Base-by-base conservation (phyloP, 176 grass and related monocot genomes). In the Hordeum marinum region DNA sequence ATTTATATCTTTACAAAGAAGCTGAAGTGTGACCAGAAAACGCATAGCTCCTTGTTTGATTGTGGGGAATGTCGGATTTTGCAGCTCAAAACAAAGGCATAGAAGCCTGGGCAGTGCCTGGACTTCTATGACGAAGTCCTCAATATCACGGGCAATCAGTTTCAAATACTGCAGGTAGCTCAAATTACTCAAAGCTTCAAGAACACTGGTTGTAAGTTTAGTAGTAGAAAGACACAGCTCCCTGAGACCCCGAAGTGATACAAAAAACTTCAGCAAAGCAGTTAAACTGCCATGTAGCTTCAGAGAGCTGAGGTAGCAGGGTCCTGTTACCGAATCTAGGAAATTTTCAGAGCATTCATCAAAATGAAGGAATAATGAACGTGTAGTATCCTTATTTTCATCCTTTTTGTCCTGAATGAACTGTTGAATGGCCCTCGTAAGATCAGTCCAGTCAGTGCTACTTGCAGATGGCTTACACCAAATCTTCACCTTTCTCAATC, bases 271-370 rank as follows among this genome's bases (percentile, higher is more conserved):
- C 45, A 76, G 84, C 29, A 86, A 61, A 26, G 12, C 2, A 20
- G 12, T 7, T 0, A 78, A 17, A 5, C 7, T 69, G 12, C 74
- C 83, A 2, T 78, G 50, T 59, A 85, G 58, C 40, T 78, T 85
- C 34, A 85, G 11, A 2, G 83, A 85, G 4, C 63, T 68, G 50
- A 85, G 83, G 18, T 78, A 77, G 64, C 26, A 84, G 62, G 72
- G 72, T 29, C 31, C 72, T 54, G 27, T 21, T 25, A 76, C 55
- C 34, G n/a, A 39, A 50, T 66, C 40, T 26, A 85, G 10, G 23
- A 85, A 1, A 23, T 29, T 50, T 10, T 78, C 48, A 55, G 73
- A 29, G 43, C 18, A 39, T 0, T 32, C 63, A 11, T 31, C 4
- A 0, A 78, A 78, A 58, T 78, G 45, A 78, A 85, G 62, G 0